Base-by-base conservation (phyloP, 306 rosid genomes). In the Fragaria nilgerrensis region DNA sequence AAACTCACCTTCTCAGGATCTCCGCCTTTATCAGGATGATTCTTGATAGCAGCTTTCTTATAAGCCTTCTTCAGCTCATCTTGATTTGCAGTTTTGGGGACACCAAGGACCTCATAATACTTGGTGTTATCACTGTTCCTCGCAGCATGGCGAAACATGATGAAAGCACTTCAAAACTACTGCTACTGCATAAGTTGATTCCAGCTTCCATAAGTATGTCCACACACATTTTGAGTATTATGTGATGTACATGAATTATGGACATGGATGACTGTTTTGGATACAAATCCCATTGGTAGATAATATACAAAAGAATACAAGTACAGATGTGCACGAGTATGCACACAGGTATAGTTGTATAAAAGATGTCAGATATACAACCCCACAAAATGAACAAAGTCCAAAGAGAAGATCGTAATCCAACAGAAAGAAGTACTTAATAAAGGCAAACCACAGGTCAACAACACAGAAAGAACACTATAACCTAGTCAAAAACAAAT, bases 21-120 rank as follows among this genome's bases (percentile, higher is more conserved):
- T 52, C 97, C 97, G 75, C 94, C 97, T 77, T 91, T 89, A 72
- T 91, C 97, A 0, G 94, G 97, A 82, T 91, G 97, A 74, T 86
- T 91, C 87, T 85, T 86, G 37, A 91, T 89, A 16, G 97, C 97
- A 3, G 94, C 94, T 79, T 82, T 91, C 72, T 67, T 88, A 68
- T 91, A 91, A 64, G 97, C 97, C 74, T 91, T 91, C 83, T 91
- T 91, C 50, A 89, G 87, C 79, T 91, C 97, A 70, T 91, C 94
- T 66, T 86, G 85, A 84, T 73, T 84, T 0, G 92, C 89, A 77
- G 7, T 86, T 80, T 88, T 88, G 11, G 94, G 72, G 84, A 88
- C 94, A 78, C 92, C 97, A 79, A 89, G 97, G 81, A 79, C 45
- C 72, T 84, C 87, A 65, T 91, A 91, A 70, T 86, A 91, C 81